Conservation (phyloP, 1,139 yeast species). For the Yamadazyma atlantica region DNA sequence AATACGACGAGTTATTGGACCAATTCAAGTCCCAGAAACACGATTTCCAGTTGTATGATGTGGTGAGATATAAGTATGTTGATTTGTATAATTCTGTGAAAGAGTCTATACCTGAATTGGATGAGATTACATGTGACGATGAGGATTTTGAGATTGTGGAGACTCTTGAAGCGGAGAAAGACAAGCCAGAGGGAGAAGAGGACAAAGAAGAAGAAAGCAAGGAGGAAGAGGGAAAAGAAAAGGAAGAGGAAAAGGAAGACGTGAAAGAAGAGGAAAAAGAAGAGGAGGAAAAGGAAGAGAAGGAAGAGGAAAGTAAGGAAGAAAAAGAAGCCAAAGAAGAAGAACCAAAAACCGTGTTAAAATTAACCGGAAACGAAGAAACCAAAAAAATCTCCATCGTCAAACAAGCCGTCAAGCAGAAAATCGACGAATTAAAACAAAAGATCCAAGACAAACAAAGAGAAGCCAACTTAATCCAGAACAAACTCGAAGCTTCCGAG, state of each 20-base stretch:
- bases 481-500: conserved; percentile 1
- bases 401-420: conserved; percentile 7
- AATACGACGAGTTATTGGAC: not conserved
- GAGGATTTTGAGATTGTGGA: conserved; percentile 13
- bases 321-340: conserved; percentile 3
- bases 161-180: conserved; percentile 2
- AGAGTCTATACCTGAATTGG: conserved; percentile 10
- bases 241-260: conserved; percentile 1
- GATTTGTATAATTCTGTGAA: conserved; percentile 10
- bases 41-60: conserved; percentile 14
- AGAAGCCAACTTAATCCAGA: conserved; percentile 4
- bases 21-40: conserved; percentile 5
- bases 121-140: conserved; percentile 10
- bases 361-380: conserved; percentile 6
- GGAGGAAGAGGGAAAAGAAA: conserved; percentile 4
- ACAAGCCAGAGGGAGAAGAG: not conserved
- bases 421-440: conserved; percentile 7
- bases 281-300: not conserved
- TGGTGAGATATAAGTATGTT: conserved; percentile 10
- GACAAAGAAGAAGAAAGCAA: conserved; percentile 4
- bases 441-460: conserved; percentile 4
- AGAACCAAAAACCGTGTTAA: not conserved
- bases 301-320: conserved; percentile 5
- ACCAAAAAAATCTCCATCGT: conserved; percentile 8
- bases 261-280: not conserved